Conservation (phyloP, 768 basidiomycete genomes). For the Trametes elegans region DNA sequence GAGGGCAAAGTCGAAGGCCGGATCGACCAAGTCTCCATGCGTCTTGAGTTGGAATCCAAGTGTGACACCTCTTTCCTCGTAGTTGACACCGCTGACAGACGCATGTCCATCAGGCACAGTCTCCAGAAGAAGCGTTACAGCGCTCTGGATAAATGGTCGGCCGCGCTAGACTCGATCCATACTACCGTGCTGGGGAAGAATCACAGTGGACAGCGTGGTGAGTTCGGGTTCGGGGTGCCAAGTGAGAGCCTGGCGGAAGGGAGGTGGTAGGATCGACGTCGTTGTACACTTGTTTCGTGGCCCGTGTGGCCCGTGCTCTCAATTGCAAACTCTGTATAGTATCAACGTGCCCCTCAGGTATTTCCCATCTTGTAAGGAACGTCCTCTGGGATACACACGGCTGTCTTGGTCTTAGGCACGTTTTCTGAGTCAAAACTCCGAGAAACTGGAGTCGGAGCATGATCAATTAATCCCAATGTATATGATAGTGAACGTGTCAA, state of each 20-base stretch:
- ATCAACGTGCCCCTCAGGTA: not conserved
- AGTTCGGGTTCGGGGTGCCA: conserved; percentile 15
- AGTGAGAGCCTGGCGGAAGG: conserved; percentile 7
- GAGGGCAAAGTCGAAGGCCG: conserved; percentile 97
- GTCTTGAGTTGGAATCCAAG: conserved; percentile 88
- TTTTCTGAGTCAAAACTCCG: not conserved
- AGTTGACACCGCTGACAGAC: not conserved
- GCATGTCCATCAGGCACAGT: conserved; percentile 56
- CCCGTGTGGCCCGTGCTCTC: conserved; percentile 9
- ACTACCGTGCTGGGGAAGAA: conserved; percentile 74
- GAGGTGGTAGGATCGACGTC: conserved; percentile 5
- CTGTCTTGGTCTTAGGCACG: not conserved
- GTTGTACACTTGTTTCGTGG: conserved; percentile 8
- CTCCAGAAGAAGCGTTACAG: conserved; percentile 84
- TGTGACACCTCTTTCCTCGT: conserved; percentile 27
- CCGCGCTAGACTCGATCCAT: conserved; percentile 76
- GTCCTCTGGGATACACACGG: too few relatives aligned
- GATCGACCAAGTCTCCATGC: conserved; percentile 95
- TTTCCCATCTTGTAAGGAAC: not conserved
- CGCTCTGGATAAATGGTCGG: conserved; percentile 80
- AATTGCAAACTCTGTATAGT: conserved; percentile 8
- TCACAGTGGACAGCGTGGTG: conserved; percentile 34
- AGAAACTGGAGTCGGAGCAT: not conserved
- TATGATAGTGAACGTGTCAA: not conserved
- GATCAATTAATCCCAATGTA: not conserved